Conservation (phyloP, 148 eudicot genomes). For the Rhododendron simsii region DNA sequence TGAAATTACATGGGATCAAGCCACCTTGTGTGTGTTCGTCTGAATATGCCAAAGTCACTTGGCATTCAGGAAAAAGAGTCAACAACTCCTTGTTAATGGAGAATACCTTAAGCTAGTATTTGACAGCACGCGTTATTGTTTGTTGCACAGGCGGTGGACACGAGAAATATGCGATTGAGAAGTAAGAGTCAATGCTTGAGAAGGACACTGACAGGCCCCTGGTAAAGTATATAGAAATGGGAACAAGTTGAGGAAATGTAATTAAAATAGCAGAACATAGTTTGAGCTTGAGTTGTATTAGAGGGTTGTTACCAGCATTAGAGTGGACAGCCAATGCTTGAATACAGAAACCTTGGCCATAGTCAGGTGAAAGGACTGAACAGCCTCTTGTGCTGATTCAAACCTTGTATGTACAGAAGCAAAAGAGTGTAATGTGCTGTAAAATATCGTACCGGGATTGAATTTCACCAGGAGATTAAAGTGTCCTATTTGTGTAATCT, state of each 20-base stretch:
- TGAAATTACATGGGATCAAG: not conserved
- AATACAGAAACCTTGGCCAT: not conserved
- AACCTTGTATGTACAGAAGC: constrained; percentile 18
- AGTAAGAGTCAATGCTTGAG: constrained; percentile 32
- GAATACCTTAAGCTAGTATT: not conserved
- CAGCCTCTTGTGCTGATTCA: not conserved
- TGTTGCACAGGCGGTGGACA: constrained; percentile 27
- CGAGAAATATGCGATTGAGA: constrained; percentile 21
- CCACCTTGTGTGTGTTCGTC: not conserved
- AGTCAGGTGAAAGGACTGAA: not conserved
- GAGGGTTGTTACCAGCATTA: not conserved
- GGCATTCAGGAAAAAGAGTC: not conserved
- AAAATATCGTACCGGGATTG: constrained; percentile 7
- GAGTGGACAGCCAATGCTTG: not conserved
- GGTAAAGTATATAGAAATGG: constrained; percentile 20
- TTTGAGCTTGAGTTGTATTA: not conserved
- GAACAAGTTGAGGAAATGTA: not conserved
- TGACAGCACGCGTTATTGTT: not conserved
- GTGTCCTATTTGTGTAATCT: not conserved
- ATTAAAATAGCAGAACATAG: not conserved
- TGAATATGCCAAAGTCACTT: not conserved
- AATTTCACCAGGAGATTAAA: not conserved
- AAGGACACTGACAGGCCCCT: constrained; percentile 47
- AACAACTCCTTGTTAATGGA: not conserved
- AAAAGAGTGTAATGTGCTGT: constrained; percentile 9